These are phyloP conservation scores for Auricularia sp. DNA, from an alignment of 768 basidiomycete species.

Conservation along the genomic window DNA sequence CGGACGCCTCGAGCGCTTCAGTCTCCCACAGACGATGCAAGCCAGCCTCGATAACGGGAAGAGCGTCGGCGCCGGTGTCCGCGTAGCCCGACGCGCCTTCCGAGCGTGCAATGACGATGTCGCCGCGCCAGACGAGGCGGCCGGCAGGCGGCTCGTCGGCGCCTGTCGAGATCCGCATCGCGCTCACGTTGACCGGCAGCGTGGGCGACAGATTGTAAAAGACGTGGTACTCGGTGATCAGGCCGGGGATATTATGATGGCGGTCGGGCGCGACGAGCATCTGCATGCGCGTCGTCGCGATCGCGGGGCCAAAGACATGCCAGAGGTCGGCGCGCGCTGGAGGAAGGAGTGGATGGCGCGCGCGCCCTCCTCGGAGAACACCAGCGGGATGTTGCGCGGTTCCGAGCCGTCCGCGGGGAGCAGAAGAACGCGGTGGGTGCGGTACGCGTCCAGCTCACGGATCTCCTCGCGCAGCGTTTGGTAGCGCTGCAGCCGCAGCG, in stretches of 20 bases:
- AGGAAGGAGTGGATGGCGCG: neutral
- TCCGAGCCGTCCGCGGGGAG: neutral
- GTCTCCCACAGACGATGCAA: neutral
- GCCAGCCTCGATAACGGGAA: neutral
- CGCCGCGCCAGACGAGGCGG: neutral
- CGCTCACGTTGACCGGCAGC: neutral
- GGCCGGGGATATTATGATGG: neutral
- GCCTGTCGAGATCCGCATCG: neutral
- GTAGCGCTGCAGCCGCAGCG: neutral
- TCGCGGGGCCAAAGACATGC: neutral
- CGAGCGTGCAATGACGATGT: neutral
- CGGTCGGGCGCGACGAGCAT: neutral
- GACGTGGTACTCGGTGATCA: neutral
- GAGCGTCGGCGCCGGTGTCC: neutral
- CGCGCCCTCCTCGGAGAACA: neutral
- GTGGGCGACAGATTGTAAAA: conserved; percentile 1
- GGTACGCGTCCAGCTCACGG: neutral
- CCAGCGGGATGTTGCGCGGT: neutral
- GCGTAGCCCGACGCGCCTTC: neutral
- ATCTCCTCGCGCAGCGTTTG: neutral
- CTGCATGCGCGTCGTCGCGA: neutral
- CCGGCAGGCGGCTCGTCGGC: neutral
- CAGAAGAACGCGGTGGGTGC: neutral
- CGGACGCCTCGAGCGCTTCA: neutral
- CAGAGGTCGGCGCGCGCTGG: neutral